Base-by-base conservation (phyloP, 257 asterid genomes). In the Marsdenia floribunda region DNA sequence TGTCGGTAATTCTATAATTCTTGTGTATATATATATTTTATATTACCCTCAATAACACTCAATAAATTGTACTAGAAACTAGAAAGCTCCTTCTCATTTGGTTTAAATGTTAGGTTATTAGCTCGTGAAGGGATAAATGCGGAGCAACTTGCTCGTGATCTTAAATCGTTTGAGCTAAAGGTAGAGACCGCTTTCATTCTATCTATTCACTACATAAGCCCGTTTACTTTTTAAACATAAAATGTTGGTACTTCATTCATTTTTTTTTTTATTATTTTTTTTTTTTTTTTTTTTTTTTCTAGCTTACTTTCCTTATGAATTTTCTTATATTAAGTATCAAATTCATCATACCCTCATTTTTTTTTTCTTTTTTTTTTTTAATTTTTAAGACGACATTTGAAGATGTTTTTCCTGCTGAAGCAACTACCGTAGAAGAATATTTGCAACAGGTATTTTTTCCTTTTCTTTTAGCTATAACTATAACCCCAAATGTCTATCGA, bases 101-200 rank as follows among this genome's bases (percentile, higher is more conserved):
- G 54, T 74, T 29, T 10, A 5, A 13, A 70, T 47, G 12, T 61
- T 73, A 92, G 99, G 85, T 84, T 94, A 68, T 87, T 95, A 81
- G 99, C 99, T 14, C 91, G 96, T 26, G 99, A 95, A 83, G 99
- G 98, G 53, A 85, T 95, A 70, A 95, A 95, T 29, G 99, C 99
- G 0, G 99, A 95, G 86, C 99, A 92, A 81, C 98, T 95, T 81
- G 97, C 99, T 66, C 95, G 97, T 70, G 98, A 95, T 86, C 99
- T 95, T 72, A 95, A 92, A 86, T 95, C 99, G 6, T 95, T 95
- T 61, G 98, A 95, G 80, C 83, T 95, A 65, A 95, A 95, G 97
- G 99, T 90, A 70, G 37, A 64, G 8, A 78, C 5, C 12, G 19
- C 44, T 10, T 49, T 71, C 16, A 29, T 50, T 2, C 26, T 1